These are phyloP conservation scores for Calophaca sinica DNA, from an alignment of 306 rosid species.

Conservation along the genomic window DNA sequence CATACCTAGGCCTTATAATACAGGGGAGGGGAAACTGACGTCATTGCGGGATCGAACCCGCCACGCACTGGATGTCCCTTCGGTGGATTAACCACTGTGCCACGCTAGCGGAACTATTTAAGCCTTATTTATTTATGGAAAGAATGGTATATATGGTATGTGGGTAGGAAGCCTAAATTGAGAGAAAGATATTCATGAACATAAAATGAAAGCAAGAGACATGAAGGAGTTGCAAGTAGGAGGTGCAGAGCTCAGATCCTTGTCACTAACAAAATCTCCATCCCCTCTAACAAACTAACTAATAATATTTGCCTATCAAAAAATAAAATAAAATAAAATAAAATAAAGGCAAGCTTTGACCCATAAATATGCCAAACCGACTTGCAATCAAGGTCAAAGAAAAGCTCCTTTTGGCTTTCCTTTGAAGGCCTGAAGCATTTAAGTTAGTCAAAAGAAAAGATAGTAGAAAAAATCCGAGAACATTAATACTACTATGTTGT, in stretches of 20 bases:
- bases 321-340: too few species aligned
- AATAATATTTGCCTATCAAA: too few species aligned
- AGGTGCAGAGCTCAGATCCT: too few species aligned
- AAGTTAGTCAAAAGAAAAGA: conserved; percentile 31
- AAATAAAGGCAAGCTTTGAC: conserved; percentile 41
- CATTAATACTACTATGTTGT: background rate
- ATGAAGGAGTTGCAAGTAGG: too few species aligned
- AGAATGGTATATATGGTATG: background rate
- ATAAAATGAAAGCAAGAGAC: conserved; percentile 10
- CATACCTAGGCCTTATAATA: too few species aligned
- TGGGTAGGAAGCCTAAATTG: background rate
- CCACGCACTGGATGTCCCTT: too few species aligned
- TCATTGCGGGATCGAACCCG: too few species aligned
- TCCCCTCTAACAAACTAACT: too few species aligned
- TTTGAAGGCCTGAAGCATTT: conserved; percentile 11
- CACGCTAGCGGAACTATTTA: too few species aligned
- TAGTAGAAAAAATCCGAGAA: conserved; percentile 1
- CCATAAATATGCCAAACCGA: conserved; percentile 22
- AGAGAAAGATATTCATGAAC: background rate
- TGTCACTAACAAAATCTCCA: too few species aligned
- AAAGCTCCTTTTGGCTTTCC: conserved; percentile 36
- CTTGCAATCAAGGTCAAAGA: conserved; percentile 37
- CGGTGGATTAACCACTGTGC: too few species aligned
- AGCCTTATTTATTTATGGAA: background rate
- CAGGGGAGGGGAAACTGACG: too few species aligned